phyloP scores from a whole-genome alignment of 441 rosid species.

The Capsella rubella region DNA sequence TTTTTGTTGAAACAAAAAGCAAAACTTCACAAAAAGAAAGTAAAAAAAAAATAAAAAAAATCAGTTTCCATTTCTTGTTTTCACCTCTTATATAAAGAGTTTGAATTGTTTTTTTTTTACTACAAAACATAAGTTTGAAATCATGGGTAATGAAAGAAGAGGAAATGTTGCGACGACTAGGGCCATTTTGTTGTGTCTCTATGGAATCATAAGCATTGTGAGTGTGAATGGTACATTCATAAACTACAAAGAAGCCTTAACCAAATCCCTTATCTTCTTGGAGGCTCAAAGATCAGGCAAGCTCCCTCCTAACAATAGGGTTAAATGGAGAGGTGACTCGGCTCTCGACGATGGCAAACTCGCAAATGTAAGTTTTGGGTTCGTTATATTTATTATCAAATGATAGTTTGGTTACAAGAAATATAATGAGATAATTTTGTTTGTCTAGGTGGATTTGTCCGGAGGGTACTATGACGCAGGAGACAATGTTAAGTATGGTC shows the following conservation, averaged over 20 bases:
- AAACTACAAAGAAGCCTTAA: slow-evolving; percentile 72
- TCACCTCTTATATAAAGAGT: slow-evolving; percentile 29
- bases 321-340: slow-evolving; percentile 91
- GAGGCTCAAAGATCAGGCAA: slow-evolving; percentile 96
- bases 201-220: slow-evolving; percentile 47
- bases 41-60: background rate
- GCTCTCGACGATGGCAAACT: slow-evolving; percentile 83
- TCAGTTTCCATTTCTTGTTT: slow-evolving; percentile 21
- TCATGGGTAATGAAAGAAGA: slow-evolving; percentile 33
- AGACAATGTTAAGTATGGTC: slow-evolving; percentile 87
- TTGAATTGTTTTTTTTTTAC: background rate
- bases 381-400: background rate
- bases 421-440: background rate
- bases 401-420: background rate
- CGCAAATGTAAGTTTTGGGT: slow-evolving; percentile 54
- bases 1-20: slow-evolving; percentile 35
- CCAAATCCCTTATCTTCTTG: slow-evolving; percentile 77
- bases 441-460: slow-evolving; percentile 63
- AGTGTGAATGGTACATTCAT: slow-evolving; percentile 50
- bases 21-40: background rate
- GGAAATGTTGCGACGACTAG: slow-evolving; percentile 43
- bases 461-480: slow-evolving; percentile 99
- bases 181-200: slow-evolving; percentile 50
- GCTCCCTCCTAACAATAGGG: slow-evolving; percentile 67
- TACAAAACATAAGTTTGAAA: background rate